Evolutionary conservation across 2,329 filamentous ascomycete genomes (phyloP).

Genomic region (Cytospora schulzeri): DNA sequence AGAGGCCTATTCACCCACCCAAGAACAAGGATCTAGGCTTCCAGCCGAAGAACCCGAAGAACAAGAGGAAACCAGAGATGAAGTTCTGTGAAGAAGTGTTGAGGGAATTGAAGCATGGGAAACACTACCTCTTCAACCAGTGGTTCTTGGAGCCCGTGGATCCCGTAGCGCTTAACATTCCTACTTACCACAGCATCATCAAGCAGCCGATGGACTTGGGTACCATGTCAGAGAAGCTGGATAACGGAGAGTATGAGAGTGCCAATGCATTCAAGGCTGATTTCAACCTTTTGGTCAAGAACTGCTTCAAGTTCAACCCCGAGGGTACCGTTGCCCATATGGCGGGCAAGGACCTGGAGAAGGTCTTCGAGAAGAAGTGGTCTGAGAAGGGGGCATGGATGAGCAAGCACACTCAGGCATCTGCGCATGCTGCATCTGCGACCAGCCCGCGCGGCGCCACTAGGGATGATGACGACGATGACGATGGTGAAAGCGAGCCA

Average conservation of each 20-base stretch:
- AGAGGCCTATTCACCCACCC: constrained; percentile 90
- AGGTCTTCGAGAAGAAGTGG: constrained; percentile 76
- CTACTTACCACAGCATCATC: constrained; percentile 88
- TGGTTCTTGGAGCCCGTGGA: constrained; percentile 87
- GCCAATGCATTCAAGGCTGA: constrained; percentile 86
- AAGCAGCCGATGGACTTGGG: constrained; percentile 95
- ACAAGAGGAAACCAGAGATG: constrained; percentile 89
- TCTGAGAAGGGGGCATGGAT: constrained; percentile 80
- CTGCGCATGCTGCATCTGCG: constrained; percentile 48
- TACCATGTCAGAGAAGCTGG: constrained; percentile 78
- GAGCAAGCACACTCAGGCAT: constrained; percentile 64
- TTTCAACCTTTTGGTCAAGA: constrained; percentile 79
- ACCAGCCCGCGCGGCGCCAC: constrained; percentile 66
- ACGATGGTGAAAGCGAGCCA: constrained; percentile 67
- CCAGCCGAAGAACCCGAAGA: constrained; percentile 78
- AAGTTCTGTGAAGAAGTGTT: constrained; percentile 86
- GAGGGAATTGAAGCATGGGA: constrained; percentile 73
- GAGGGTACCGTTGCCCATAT: constrained; percentile 72
- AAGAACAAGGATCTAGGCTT: constrained; percentile 92
- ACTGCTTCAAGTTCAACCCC: constrained; percentile 89
- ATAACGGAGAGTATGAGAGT: constrained; percentile 75
- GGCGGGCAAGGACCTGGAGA: constrained; percentile 72
- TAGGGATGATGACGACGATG: constrained; percentile 73
- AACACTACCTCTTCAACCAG: constrained; percentile 67
- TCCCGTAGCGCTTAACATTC: constrained; percentile 90